Conservation (phyloP, 495 filamentous ascomycete species). For the Penicillium waksmanii region DNA sequence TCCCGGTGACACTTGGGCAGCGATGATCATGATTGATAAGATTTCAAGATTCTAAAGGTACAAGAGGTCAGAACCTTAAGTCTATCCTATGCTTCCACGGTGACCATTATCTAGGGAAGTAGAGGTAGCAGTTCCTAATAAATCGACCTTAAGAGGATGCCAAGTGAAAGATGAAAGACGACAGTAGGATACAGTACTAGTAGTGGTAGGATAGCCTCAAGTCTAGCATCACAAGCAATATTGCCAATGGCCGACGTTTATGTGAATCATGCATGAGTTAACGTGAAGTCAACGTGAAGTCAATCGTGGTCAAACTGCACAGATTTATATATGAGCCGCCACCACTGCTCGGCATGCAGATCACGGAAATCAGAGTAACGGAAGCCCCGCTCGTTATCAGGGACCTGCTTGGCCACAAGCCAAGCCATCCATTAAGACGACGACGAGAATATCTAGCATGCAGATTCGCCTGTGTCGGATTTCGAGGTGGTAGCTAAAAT, state of each 20-base stretch:
- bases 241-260: too few species aligned
- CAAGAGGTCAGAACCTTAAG: background rate
- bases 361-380: conserved; percentile 7
- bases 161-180: too few species aligned
- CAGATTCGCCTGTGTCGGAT: background rate
- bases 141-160: too few species aligned
- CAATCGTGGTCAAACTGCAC: background rate
- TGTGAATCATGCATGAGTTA: background rate
- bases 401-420: background rate
- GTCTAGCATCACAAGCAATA: too few species aligned
- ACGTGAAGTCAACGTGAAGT: background rate
- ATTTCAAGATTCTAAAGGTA: background rate
- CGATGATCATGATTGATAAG: conserved; percentile 6
- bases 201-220: too few species aligned
- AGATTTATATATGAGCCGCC: background rate
- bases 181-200: too few species aligned
- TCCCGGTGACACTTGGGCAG: background rate
- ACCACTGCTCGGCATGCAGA: conserved; percentile 2
- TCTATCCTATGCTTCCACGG: too few species aligned
- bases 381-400: conserved; percentile 6
- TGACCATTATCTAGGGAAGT: too few species aligned
- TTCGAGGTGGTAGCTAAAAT: background rate
- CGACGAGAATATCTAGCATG: background rate
- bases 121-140: too few species aligned
- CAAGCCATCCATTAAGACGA: background rate